Conservation (phyloP, 2,329 filamentous ascomycete species). For the Sporothrix euskadiensis region DNA sequence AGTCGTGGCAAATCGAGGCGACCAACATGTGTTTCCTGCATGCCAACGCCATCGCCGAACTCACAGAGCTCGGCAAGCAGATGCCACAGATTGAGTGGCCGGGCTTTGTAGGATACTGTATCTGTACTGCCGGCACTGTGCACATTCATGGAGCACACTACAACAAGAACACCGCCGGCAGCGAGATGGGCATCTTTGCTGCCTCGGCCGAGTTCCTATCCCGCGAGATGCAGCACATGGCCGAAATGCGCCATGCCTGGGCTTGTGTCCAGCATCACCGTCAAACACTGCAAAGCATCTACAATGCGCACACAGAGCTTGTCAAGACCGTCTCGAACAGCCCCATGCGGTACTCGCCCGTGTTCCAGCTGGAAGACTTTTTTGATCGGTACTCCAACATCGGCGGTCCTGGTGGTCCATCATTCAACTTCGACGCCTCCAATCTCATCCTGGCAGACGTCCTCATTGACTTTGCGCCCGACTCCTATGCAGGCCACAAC, state of each 20-base stretch:
- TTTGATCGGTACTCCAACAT: slow-evolving; percentile 74
- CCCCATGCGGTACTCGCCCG: slow-evolving; percentile 71
- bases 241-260: slow-evolving; percentile 74
- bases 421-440: slow-evolving; percentile 68
- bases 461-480: slow-evolving; percentile 59
- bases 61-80: slow-evolving; percentile 76
- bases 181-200: slow-evolving; percentile 63
- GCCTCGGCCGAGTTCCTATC: slow-evolving; percentile 68
- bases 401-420: slow-evolving; percentile 58
- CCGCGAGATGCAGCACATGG: slow-evolving; percentile 76
- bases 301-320: slow-evolving; percentile 76
- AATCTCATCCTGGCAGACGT: slow-evolving; percentile 72
- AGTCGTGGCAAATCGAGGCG: slow-evolving; percentile 90
- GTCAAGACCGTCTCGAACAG: slow-evolving; percentile 69
- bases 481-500: slow-evolving; percentile 55
- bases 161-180: slow-evolving; percentile 50
- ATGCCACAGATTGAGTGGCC: slow-evolving; percentile 79
- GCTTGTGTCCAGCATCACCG: slow-evolving; percentile 76
- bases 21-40: slow-evolving; percentile 85
- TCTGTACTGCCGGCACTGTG: slow-evolving; percentile 83
- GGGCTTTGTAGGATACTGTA: slow-evolving; percentile 81
- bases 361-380: slow-evolving; percentile 84
- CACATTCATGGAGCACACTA: slow-evolving; percentile 87
- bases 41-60: slow-evolving; percentile 81
- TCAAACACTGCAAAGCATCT: slow-evolving; percentile 75